A percentile compares a stretch with the other conserved stretches of the same genome.
Conservation (phyloP, 2,329 filamentous ascomycete genomes). For the Claviceps digitariae region DNA sequence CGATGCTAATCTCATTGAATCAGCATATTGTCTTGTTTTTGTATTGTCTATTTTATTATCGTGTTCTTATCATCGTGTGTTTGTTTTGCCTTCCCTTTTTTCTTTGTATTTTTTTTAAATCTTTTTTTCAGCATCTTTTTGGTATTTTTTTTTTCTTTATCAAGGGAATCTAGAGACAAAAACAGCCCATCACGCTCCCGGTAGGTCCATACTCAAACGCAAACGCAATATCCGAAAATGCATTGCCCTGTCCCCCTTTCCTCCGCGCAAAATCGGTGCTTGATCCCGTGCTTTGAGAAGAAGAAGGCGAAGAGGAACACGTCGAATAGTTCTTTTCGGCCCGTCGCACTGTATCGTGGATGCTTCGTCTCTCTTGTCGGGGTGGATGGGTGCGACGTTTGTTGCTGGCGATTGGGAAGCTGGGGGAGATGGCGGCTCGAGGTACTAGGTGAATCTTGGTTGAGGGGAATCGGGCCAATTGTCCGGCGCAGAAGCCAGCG, state of each 20-base stretch:
- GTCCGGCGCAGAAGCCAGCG: not conserved
- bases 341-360: not conserved
- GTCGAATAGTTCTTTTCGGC: not conserved
- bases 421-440: not conserved
- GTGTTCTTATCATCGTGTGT: no score
- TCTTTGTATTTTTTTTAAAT: not conserved
- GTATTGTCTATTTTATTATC: no score
- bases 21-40: no score
- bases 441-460: not conserved
- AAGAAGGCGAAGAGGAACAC: not conserved
- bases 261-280: conserved; percentile 1
- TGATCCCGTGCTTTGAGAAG: not conserved
- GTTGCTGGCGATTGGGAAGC: not conserved
- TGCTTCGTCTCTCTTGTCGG: not conserved
- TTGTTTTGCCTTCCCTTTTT: no score
- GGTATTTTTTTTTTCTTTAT: not conserved
- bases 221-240: conserved; percentile 21
- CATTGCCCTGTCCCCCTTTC: conserved; percentile 8
- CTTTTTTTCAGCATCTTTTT: not conserved
- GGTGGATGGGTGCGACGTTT: no score
- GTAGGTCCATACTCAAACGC: conserved; percentile 22
- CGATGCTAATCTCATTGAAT: conserved; percentile 41
- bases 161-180: not conserved
- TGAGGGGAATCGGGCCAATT: not conserved
- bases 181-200: not conserved